Evolutionary conservation across 2,329 filamentous ascomycete species (phyloP).

Genomic region (Didymella exigua): DNA sequence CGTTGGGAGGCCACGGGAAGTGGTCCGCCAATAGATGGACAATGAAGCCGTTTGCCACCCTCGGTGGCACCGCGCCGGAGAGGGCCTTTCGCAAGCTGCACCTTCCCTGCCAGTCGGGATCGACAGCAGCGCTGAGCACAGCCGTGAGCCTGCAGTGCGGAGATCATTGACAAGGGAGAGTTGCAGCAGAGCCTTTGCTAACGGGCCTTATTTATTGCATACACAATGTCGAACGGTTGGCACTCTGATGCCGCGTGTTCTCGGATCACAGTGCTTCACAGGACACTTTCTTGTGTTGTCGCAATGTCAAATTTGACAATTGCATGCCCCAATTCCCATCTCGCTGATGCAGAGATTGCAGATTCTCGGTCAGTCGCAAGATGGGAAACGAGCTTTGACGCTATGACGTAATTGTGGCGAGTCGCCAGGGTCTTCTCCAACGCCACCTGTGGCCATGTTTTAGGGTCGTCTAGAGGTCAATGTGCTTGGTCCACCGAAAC

Average conservation of each 20-base stretch:
- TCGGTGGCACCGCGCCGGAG: slow-evolving; percentile 17
- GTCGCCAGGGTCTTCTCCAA: neutral
- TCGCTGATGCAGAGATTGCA: slow-evolving; percentile 14
- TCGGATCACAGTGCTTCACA: neutral
- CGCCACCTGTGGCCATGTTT: neutral
- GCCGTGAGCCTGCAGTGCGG: slow-evolving; percentile 14
- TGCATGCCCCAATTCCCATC: slow-evolving; percentile 20
- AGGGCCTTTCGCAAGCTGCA: slow-evolving; percentile 1
- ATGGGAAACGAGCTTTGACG: slow-evolving; percentile 28
- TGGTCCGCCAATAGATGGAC: slow-evolving; percentile 19
- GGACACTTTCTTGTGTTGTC: neutral
- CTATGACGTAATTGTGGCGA: slow-evolving; percentile 24
- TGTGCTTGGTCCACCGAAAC: neutral
- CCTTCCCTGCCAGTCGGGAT: slow-evolving; percentile 14
- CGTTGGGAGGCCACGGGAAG: slow-evolving; percentile 12
- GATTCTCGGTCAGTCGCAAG: slow-evolving; percentile 15
- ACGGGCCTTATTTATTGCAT: neutral
- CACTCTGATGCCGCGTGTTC: neutral
- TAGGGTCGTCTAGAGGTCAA: neutral
- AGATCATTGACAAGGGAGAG: slow-evolving; percentile 15
- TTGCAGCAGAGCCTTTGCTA: neutral
- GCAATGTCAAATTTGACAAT: slow-evolving; percentile 2
- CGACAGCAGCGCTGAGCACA: slow-evolving; percentile 18
- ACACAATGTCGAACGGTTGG: neutral
- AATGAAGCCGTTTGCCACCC: slow-evolving; percentile 9